A percentile compares a stretch with the other conserved stretches of the same genome.
Conservation (phyloP, 306 rosid genomes). For the Cicer bijugum region DNA sequence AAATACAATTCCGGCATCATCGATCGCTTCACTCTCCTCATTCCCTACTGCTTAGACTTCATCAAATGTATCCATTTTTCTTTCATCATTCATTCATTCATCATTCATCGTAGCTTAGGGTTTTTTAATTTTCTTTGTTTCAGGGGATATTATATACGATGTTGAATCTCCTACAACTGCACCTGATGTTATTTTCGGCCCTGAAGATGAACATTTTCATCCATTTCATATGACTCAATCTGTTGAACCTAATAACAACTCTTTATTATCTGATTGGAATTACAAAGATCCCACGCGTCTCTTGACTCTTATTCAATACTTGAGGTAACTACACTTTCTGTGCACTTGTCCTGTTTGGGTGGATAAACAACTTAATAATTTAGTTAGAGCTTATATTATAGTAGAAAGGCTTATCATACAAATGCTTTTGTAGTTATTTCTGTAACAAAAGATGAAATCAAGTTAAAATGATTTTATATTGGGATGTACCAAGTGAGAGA, state of each 20-base stretch:
- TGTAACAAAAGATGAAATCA: not conserved
- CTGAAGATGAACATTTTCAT: conserved; percentile 75
- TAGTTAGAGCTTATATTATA: not conserved
- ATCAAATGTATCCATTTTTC: conserved; percentile 62
- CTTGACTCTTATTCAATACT: conserved; percentile 64
- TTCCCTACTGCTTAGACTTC: conserved; percentile 87
- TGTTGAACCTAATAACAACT: conserved; percentile 39
- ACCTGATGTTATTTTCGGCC: conserved; percentile 84
- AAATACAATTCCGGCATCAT: conserved; percentile 55
- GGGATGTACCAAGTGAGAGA: too few species aligned
- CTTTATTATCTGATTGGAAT: conserved; percentile 68
- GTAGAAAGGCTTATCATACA: not conserved
- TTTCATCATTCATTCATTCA: not conserved
- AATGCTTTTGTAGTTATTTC: not conserved
- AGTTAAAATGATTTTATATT: too few species aligned
- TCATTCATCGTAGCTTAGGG: conserved; percentile 34
- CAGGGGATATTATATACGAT: conserved; percentile 81
- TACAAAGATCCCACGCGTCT: conserved; percentile 75
- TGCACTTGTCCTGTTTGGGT: not conserved
- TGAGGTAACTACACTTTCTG: conserved; percentile 55
- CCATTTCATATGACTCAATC: conserved; percentile 54
- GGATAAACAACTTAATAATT: not conserved
- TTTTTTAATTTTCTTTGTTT: conserved; percentile 21
- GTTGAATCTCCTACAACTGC: conserved; percentile 69
- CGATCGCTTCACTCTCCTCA: conserved; percentile 84